Evolutionary conservation across 2,329 filamentous ascomycete genomes (phyloP).

Genomic region (Penicillium concentricum): DNA sequence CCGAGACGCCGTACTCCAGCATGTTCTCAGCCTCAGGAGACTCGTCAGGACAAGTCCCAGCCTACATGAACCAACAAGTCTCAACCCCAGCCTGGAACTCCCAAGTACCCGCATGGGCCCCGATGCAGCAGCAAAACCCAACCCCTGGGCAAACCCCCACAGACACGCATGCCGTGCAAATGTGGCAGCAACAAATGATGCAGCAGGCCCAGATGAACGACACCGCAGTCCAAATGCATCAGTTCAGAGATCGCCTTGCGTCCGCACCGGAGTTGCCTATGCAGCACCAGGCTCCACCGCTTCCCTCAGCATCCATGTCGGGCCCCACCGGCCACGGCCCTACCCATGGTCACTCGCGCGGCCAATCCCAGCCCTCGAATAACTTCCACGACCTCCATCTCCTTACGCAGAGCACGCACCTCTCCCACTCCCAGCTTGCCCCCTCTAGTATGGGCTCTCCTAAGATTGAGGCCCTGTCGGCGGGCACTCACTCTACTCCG

Average conservation of each 20-base stretch:
- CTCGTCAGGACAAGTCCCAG: slow-evolving; percentile 25
- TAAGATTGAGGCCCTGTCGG: slow-evolving; percentile 22
- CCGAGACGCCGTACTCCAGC: slow-evolving; percentile 21
- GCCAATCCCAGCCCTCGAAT: slow-evolving; percentile 24
- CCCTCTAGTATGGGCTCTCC: slow-evolving; percentile 19
- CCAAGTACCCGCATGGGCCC: slow-evolving; percentile 16
- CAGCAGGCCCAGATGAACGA: slow-evolving; percentile 23
- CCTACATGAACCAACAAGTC: slow-evolving; percentile 27
- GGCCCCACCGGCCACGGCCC: slow-evolving; percentile 17
- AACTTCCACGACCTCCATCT: slow-evolving; percentile 22
- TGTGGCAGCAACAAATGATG: slow-evolving; percentile 30
- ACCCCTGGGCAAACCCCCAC: slow-evolving; percentile 21
- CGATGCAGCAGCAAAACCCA: slow-evolving; percentile 26
- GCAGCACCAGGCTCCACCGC: slow-evolving; percentile 14
- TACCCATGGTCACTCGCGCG: slow-evolving; percentile 15
- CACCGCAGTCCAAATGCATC: slow-evolving; percentile 21
- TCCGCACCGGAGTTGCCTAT: slow-evolving; percentile 35
- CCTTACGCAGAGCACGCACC: slow-evolving; percentile 21
- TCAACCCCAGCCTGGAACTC: slow-evolving; percentile 14
- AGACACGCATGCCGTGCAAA: slow-evolving; percentile 24
- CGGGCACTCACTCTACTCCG: slow-evolving; percentile 32
- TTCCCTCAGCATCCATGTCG: slow-evolving; percentile 19
- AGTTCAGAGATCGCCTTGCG: slow-evolving; percentile 35
- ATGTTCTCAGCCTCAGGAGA: slow-evolving; percentile 15
- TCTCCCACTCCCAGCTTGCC: not conserved